Conservation (phyloP, 208 protist genomes). For the Trypanosoma melophagium region DNA sequence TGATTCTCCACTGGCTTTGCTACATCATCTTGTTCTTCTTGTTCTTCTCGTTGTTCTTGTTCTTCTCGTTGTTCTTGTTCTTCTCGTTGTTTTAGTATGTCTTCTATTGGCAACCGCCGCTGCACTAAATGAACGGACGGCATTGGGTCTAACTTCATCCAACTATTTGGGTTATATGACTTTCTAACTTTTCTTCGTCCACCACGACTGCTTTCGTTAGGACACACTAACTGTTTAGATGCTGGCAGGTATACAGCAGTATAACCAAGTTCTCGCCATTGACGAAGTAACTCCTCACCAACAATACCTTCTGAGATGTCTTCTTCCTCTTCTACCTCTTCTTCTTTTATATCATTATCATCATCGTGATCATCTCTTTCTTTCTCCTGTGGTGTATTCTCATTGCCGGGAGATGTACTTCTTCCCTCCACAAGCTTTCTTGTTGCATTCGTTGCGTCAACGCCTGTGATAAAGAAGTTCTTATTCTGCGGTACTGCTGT, state of each 20-base stretch:
- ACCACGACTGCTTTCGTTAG: neutral
- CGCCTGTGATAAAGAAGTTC: conserved; percentile 28
- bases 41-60: no score
- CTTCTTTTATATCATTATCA: conserved; percentile 12
- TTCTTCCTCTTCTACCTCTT: no score
- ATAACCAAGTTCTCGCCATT: conserved; percentile 82
- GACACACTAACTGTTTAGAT: conserved; percentile 16
- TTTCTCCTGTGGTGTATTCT: neutral
- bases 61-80: no score
- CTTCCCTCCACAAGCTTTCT: neutral
- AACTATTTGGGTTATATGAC: conserved; percentile 21
- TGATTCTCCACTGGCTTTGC: neutral
- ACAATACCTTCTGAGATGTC: neutral
- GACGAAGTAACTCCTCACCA: conserved; percentile 30
- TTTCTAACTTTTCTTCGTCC: neutral
- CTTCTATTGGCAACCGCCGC: conserved; percentile 27
- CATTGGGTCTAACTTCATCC: conserved; percentile 48
- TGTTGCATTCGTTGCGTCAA: conserved; percentile 16
- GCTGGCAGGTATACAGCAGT: conserved; percentile 61
- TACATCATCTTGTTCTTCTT: neutral
- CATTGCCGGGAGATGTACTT: neutral
- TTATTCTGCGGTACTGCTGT: neutral
- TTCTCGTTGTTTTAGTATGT: neutral
- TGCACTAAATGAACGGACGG: conserved; percentile 69
- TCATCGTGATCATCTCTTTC: conserved; percentile 17